phyloP scores from a whole-genome alignment of 352 stramenopile genomes.

The Globisporangium mamillatum region DNA sequence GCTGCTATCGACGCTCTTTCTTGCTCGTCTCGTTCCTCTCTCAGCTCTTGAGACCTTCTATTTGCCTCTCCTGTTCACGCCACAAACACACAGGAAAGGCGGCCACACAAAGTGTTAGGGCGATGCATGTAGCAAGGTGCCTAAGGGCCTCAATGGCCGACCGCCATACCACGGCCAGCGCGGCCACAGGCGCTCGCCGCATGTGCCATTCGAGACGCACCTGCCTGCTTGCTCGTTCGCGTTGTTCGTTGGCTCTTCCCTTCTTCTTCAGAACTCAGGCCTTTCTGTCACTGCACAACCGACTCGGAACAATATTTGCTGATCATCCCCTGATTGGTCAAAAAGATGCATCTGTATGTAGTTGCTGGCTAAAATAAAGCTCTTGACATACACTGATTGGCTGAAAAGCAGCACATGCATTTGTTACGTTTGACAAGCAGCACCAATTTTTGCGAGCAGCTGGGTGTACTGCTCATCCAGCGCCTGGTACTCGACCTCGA shows the following conservation, averaged over 20 bases:
- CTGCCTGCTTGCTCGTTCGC: slow-evolving; percentile 4
- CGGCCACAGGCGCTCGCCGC: not conserved
- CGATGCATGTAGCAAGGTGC: not conserved
- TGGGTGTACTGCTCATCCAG: slow-evolving; percentile 52
- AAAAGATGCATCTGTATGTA: not conserved
- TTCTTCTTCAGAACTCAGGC: slow-evolving; percentile 6
- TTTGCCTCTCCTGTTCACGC: not conserved
- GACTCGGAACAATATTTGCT: not conserved
- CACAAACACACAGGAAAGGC: not conserved
- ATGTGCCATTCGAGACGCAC: not conserved
- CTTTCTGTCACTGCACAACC: not conserved
- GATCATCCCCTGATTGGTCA: not conserved
- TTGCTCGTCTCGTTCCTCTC: not conserved
- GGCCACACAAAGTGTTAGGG: not conserved
- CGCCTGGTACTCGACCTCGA: slow-evolving; percentile 58
- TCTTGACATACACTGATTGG: not conserved
- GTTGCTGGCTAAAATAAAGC: slow-evolving; percentile 16
- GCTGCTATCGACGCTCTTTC: not conserved
- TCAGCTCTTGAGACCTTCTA: not conserved
- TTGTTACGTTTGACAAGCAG: slow-evolving; percentile 1
- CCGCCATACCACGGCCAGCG: not conserved
- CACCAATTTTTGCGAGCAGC: slow-evolving; percentile 29
- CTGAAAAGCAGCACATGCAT: not conserved
- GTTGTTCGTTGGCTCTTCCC: not conserved
- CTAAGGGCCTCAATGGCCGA: not conserved